Conservation (phyloP, 2,329 filamentous ascomycete species). For the Epicoccum sorghinum region DNA sequence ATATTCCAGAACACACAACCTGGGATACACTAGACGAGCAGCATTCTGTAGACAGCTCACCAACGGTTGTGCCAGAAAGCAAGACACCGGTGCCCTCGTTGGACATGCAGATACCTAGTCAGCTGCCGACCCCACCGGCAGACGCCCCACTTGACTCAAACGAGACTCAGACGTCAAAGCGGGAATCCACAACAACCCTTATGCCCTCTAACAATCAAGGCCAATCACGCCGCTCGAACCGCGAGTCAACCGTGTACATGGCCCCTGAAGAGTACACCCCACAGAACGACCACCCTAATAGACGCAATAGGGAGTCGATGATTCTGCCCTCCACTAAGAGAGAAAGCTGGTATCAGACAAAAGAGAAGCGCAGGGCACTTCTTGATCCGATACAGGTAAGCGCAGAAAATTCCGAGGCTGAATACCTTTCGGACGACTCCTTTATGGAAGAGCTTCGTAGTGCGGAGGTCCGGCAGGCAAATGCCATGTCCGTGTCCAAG, state of each 20-base stretch:
- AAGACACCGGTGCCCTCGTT: slow-evolving; percentile 32
- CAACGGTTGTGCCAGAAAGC: slow-evolving; percentile 43
- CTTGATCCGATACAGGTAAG: slow-evolving; percentile 48
- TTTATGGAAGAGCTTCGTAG: slow-evolving; percentile 85
- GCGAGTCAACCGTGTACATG: slow-evolving; percentile 42
- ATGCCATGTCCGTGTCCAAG: slow-evolving; percentile 73
- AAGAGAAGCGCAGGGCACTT: slow-evolving; percentile 49
- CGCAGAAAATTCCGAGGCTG: slow-evolving; percentile 50
- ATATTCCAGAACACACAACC: slow-evolving; percentile 19
- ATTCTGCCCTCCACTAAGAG: slow-evolving; percentile 30
- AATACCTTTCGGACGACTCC: slow-evolving; percentile 74
- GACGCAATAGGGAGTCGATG: slow-evolving; percentile 39
- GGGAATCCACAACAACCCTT: slow-evolving; percentile 20
- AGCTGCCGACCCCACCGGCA: slow-evolving; percentile 17
- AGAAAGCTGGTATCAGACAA: slow-evolving; percentile 36
- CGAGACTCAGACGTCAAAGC: slow-evolving; percentile 16
- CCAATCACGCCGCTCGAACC: slow-evolving; percentile 34
- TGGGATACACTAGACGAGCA: slow-evolving; percentile 33
- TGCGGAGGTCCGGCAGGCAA: slow-evolving; percentile 83
- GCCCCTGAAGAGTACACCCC: slow-evolving; percentile 26
- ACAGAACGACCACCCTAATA: slow-evolving; percentile 26
- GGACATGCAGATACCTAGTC: slow-evolving; percentile 24
- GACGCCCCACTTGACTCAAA: slow-evolving; percentile 18
- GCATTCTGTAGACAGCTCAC: slow-evolving; percentile 43
- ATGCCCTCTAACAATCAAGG: slow-evolving; percentile 24